Conservation (phyloP, 441 rosid species). For the Lepidium campestre region DNA sequence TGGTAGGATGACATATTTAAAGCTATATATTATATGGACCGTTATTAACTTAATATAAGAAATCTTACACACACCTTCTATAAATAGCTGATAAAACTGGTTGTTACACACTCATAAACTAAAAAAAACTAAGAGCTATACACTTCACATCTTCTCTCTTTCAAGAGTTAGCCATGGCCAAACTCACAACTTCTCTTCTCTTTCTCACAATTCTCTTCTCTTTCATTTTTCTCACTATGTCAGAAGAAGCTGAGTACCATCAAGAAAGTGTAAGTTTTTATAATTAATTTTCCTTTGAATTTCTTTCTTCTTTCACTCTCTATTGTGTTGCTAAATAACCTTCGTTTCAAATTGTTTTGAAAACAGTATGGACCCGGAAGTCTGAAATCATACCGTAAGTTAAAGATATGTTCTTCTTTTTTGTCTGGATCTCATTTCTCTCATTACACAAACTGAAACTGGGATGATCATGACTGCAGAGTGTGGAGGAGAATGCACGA, state of each 20-base stretch:
- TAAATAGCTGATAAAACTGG: slow-evolving; percentile 21
- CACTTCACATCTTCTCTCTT: slow-evolving; percentile 1
- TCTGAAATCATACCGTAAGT: slow-evolving; percentile 58
- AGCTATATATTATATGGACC: neutral
- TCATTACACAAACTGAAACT: neutral
- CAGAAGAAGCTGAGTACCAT: slow-evolving; percentile 35
- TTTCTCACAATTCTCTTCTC: slow-evolving; percentile 18
- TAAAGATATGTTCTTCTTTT: neutral
- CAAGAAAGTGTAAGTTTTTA: slow-evolving; percentile 38
- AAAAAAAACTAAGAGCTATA: slow-evolving; percentile 9
- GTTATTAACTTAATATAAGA: slow-evolving; percentile 1
- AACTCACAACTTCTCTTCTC: slow-evolving; percentile 23
- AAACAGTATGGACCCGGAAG: slow-evolving; percentile 51
- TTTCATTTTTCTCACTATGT: slow-evolving; percentile 25
- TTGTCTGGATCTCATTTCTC: neutral
- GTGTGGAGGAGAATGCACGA: slow-evolving; percentile 41
- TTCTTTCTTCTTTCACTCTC: neutral
- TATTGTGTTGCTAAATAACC: neutral
- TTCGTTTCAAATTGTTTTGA: neutral
- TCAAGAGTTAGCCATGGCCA: slow-evolving; percentile 22
- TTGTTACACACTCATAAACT: slow-evolving; percentile 10
- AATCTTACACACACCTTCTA: slow-evolving; percentile 12
- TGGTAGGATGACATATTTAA: neutral
- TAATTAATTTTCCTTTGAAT: neutral
- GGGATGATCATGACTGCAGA: neutral